phyloP scores from a whole-genome alignment of 768 basidiomycete species.

The Agaricus subrufescens region DNA sequence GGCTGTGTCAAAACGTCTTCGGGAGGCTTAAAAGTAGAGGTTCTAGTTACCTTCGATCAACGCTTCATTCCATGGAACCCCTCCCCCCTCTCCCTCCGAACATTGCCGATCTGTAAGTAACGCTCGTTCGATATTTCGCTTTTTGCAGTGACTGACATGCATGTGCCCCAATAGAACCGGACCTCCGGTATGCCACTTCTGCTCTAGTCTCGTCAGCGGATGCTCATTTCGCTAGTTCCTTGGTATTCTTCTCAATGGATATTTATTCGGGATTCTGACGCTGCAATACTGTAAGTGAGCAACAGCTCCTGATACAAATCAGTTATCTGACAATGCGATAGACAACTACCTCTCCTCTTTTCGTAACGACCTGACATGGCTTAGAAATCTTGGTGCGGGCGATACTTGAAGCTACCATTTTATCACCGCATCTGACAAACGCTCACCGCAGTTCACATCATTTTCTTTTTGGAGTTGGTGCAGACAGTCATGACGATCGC shows the following conservation, averaged over 20 bases:
- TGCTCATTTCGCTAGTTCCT: slow-evolving; percentile 2
- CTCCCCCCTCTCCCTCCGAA: background rate
- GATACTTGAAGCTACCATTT: background rate
- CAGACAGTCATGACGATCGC: slow-evolving; percentile 8
- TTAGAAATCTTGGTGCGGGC: slow-evolving; percentile 1
- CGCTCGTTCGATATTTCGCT: background rate
- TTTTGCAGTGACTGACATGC: background rate
- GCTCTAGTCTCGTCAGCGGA: background rate
- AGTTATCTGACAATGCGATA: background rate
- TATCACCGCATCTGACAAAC: background rate
- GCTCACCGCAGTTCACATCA: background rate
- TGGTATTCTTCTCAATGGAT: slow-evolving; percentile 6
- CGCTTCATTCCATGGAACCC: background rate
- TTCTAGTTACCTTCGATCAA: background rate
- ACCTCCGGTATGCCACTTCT: background rate
- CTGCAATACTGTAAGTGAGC: slow-evolving; percentile 7
- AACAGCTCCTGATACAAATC: no score
- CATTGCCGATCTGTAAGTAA: slow-evolving; percentile 2
- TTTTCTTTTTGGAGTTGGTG: background rate
- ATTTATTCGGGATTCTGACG: slow-evolving; percentile 8
- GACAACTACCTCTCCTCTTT: slow-evolving; percentile 2
- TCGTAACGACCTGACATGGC: slow-evolving; percentile 4
- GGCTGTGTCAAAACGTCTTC: background rate
- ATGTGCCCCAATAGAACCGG: background rate
- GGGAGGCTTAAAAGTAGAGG: background rate